Evolutionary conservation across 768 basidiomycete genomes (phyloP).

Genomic region (Termitomyces sp.): DNA sequence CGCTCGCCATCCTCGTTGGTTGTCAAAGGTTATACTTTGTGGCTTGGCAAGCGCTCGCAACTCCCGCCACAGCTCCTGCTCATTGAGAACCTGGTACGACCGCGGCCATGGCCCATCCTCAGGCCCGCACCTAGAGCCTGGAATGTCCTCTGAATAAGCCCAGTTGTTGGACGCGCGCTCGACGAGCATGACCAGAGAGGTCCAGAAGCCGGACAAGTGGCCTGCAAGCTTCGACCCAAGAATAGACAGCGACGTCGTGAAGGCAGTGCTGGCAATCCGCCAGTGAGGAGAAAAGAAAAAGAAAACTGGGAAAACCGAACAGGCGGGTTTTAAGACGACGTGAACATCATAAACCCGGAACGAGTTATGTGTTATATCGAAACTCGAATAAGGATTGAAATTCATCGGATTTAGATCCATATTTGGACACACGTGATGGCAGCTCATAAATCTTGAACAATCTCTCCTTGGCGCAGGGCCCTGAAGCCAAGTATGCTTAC

Average conservation of each 20-base stretch:
- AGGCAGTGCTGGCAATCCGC: constrained; percentile 1
- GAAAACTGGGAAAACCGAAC: neutral
- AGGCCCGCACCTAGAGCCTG: constrained; percentile 56
- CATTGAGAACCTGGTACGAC: constrained; percentile 46
- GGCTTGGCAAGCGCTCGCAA: constrained; percentile 49
- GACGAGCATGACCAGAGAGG: constrained; percentile 34
- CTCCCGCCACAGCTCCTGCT: constrained; percentile 51
- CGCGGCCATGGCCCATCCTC: constrained; percentile 68
- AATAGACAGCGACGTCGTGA: constrained; percentile 12
- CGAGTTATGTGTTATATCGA: constrained; percentile 5
- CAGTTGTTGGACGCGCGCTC: constrained; percentile 34
- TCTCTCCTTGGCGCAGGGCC: too few species aligned
- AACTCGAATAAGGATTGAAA: constrained; percentile 11
- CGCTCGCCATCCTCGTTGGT: constrained; percentile 32
- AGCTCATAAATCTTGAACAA: neutral
- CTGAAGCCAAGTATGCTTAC: too few species aligned
- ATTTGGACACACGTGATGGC: constrained; percentile 13
- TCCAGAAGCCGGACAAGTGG: constrained; percentile 13
- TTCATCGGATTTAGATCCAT: constrained; percentile 11
- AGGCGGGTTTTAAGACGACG: constrained; percentile 11
- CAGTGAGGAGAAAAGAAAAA: neutral
- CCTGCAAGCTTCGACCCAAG: constrained; percentile 8
- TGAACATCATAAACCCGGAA: constrained; percentile 13
- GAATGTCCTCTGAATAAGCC: constrained; percentile 59
- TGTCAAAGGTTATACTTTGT: constrained; percentile 37